Base-by-base conservation (phyloP, 345 rosid genomes). In the Heritiera fomes region DNA sequence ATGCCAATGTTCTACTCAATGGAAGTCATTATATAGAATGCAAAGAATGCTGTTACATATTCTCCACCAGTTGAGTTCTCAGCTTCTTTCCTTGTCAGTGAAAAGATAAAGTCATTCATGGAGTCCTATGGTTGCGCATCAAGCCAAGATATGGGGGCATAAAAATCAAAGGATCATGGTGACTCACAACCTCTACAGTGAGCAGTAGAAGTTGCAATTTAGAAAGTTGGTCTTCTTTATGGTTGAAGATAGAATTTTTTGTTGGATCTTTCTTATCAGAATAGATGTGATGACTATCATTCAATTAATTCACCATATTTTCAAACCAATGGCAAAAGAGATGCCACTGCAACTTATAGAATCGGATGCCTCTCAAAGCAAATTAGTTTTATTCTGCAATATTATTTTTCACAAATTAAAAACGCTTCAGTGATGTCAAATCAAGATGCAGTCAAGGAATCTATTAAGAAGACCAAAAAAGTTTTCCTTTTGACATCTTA, bases 1-100 rank as follows among this genome's bases (percentile, higher is more conserved):
- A 17, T 32, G 41, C 10, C 32, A 18, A 15, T 40, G 41, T 53
- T 69, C 20, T 66, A 40, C 28, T 18, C 30, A 63, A 47, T 43
- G 79, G 30, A 62, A 66, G 73, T 10, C 64, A 55, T 34, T 67
- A 53, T 77, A 77, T 65, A 77, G 65, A 66, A 8, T 50, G 50
- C 50, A 55, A 20, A 20, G 11, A 59, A 20, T 12, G 65, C 28
- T 77, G 74, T 53, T 66, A 34, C 64, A 50, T 30, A 67, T 77
- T 77, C 73, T 30, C 60, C 72, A 64, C 49, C 38, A 63, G 23
- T 12, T 50, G 53, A 32, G 58, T 47, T 76, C 50, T 43, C n/a
- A 17, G 61, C 47, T 50, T 76, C 34, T 28, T 49, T 76, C 70
- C 49, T 63, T 64, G 43, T 40, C 78, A 61, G 1, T 6, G 11